Evolutionary conservation across 345 rosid species (phyloP).

Genomic region (Lepidium didymum): DNA sequence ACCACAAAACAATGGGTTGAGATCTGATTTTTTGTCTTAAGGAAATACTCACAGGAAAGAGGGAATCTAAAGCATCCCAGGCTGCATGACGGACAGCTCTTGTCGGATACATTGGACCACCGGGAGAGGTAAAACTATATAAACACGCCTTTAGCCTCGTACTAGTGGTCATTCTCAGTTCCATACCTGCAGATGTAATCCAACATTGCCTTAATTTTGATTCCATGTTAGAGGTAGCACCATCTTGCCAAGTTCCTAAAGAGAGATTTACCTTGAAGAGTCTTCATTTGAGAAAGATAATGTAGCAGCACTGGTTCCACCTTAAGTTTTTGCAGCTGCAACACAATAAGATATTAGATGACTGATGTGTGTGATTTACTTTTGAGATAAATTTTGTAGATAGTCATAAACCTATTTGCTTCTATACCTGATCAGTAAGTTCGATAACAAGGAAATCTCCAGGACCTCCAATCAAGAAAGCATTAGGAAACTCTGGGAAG

Average conservation of each 20-base stretch:
- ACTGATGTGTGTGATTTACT: background rate
- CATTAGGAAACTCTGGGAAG: constrained; percentile 71
- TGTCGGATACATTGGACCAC: constrained; percentile 99
- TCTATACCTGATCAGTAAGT: constrained; percentile 82
- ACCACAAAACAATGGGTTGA: background rate
- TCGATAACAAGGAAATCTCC: constrained; percentile 90
- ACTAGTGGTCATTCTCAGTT: constrained; percentile 91
- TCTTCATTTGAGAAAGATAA: constrained; percentile 74
- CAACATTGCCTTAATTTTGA: background rate
- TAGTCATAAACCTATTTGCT: background rate
- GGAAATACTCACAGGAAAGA: constrained; percentile 76
- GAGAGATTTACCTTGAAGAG: constrained; percentile 59
- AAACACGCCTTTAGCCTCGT: constrained; percentile 89
- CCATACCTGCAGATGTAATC: constrained; percentile 55
- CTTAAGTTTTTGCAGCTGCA: constrained; percentile 89
- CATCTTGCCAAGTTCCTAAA: background rate
- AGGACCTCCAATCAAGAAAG: constrained; percentile 83
- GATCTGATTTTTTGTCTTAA: background rate
- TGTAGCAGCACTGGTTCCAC: constrained; percentile 96
- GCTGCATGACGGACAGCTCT: constrained; percentile 98
- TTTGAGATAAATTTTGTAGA: background rate
- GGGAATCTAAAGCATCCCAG: constrained; percentile 89
- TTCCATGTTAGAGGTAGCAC: background rate
- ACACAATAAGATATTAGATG: background rate
- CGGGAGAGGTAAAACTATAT: constrained; percentile 94